Base-by-base conservation (phyloP, 306 rosid species). In the Lagenaria siceraria region DNA sequence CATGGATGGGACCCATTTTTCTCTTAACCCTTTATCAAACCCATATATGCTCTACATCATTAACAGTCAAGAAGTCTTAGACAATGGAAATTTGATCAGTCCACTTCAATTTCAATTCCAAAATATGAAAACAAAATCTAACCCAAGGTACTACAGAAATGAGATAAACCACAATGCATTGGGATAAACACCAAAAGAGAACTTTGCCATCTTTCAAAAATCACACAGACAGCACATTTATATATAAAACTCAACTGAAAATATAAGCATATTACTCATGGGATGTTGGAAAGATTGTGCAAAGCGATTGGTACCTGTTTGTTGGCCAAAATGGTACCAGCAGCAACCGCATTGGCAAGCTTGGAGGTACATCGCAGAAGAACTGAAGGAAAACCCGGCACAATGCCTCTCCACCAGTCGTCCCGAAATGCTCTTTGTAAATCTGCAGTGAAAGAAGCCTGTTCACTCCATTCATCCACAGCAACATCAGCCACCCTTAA, bases 331-430 rank as follows among this genome's bases (percentile, higher is more conserved):
- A 94, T 89, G 36, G 84, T 76, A 69, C 98, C 98, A 0, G 87
- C 53, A 22, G 92, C 84, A 61, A 92, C 97, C 0, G 98, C 96
- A 82, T 84, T 83, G 29, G 96, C 91, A 7, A 94, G 92, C 85
- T 79, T 92, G 17, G 77, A 82, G 13, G 98, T 94, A 82, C 97
- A 94, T 4, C 98, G 85, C 7, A 94, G 89, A 76, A 92, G 78
- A 9, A 94, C 92, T 27, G 89, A 86, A 18, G 98, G 98, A 35
- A 94, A 85, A 11, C 96, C 97, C 1, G 96, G 98, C 66, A 89
- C 95, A n/a, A 92, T 86, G 72, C 92, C 92, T 87, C 91, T 84
- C 89, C 96, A 94, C 0, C 95, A 93, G 68, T 87, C 98, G 31
- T 94, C 97, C 0, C 87, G 80, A 80, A 94, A 94, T 4, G 96